Evolutionary conservation across 2,329 filamentous ascomycete species (phyloP).

Genomic region (Aspergillus awamori): DNA sequence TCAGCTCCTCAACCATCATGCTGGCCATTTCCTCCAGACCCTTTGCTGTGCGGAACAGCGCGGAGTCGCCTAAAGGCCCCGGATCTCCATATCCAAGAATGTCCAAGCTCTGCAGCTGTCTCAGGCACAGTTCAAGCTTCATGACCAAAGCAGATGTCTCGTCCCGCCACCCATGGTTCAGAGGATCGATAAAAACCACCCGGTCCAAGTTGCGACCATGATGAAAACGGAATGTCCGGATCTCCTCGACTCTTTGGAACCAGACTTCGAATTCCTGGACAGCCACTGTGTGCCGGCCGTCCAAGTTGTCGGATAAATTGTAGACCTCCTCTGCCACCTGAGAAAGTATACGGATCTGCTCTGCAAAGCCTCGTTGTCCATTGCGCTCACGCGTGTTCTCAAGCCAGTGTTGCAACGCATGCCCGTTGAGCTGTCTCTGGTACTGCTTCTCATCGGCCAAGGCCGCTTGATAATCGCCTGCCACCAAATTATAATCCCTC

Average conservation of each 20-base stretch:
- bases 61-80: slow-evolving; percentile 30
- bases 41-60: slow-evolving; percentile 34
- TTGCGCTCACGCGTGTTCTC: slow-evolving; percentile 34
- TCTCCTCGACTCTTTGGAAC: slow-evolving; percentile 34
- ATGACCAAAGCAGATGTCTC: slow-evolving; percentile 32
- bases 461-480: slow-evolving; percentile 36
- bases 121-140: slow-evolving; percentile 39
- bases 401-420: slow-evolving; percentile 39
- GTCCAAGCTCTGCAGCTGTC: slow-evolving; percentile 42
- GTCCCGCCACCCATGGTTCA: slow-evolving; percentile 39
- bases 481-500: slow-evolving; percentile 40
- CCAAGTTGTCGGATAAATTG: slow-evolving; percentile 30
- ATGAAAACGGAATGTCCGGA: slow-evolving; percentile 25
- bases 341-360: slow-evolving; percentile 44
- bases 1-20: slow-evolving; percentile 43
- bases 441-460: slow-evolving; percentile 35
- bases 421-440: slow-evolving; percentile 39
- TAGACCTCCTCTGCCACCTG: slow-evolving; percentile 43
- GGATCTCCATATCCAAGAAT: slow-evolving; percentile 34
- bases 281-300: slow-evolving; percentile 34
- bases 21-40: slow-evolving; percentile 34
- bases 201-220: slow-evolving; percentile 17
- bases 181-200: slow-evolving; percentile 38
- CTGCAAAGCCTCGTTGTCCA: slow-evolving; percentile 34
- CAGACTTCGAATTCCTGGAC: slow-evolving; percentile 42